Conservation (phyloP, 2,329 filamentous ascomycete genomes). For the Diaporthe sp. region DNA sequence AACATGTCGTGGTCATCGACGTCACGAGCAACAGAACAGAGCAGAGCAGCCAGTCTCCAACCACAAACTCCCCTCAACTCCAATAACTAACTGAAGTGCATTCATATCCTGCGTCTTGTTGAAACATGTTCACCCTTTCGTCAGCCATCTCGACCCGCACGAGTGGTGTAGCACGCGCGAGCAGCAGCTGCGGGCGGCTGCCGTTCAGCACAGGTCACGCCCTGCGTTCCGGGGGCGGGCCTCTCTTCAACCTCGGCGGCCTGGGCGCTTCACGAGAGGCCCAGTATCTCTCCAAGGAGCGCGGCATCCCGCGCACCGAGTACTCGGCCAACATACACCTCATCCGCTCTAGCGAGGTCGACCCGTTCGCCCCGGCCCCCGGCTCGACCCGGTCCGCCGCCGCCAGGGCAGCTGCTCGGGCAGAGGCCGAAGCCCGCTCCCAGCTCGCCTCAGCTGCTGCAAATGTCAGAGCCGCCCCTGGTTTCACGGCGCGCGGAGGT, state of each 20-base stretch:
- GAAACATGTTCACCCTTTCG: not conserved
- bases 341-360: constrained; percentile 41
- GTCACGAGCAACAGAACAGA: not conserved
- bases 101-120: not conserved
- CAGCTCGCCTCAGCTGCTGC: not conserved
- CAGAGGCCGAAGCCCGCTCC: not conserved
- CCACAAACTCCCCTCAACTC: not conserved
- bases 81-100: not conserved
- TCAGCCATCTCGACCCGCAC: not conserved
- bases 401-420: constrained; percentile 11
- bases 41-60: not conserved
- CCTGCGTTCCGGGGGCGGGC: not conserved
- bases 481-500: not conserved
- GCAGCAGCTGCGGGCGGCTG: not conserved
- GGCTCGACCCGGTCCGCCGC: constrained; percentile 24
- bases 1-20: constrained; percentile 11
- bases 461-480: not conserved
- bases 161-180: not conserved
- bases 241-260: constrained; percentile 36
- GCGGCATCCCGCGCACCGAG: constrained; percentile 39
- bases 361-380: constrained; percentile 36
- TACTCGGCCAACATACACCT: constrained; percentile 36
- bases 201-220: constrained; percentile 27
- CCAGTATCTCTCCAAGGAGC: constrained; percentile 37
- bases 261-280: constrained; percentile 38